Base-by-base conservation (phyloP, 495 filamentous ascomycete genomes). In the Penicillium crystallinum region DNA sequence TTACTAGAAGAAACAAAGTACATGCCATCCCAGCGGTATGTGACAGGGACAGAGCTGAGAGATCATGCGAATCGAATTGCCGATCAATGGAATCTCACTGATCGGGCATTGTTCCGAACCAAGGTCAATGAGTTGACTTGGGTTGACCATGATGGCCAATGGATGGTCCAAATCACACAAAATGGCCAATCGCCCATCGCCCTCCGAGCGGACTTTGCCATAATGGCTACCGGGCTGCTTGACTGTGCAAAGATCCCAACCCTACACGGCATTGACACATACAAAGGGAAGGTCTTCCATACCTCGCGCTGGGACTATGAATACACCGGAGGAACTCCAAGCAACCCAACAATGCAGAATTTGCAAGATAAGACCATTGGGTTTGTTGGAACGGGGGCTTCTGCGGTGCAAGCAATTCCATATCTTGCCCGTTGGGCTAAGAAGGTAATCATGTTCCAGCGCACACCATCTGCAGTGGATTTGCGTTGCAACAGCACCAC, bases 1-100 rank as follows among this genome's bases (percentile, higher is more conserved):
- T 57, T 81, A 11, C 63, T 85, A n/a, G 81, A 85, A 35, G 81
- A 84, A 58, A 84, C 73, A 3, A 79, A 75, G 0, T 83, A 79
- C 53, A 66, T 81, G 46, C 81, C 81, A 0, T 70, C 59, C 19
- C 64, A 70, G 14, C 52, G 58, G 39, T 72, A 74, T 38, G 49
- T 52, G 0, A 30, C 25, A 0, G 63, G 66, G 0, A 14, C 43
- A 2, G 69, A 72, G 46, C 45, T 72, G 17, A 44, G 8, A 17
- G 46, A 44, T 10, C 51, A 74, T 46, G 55, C 62, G 4, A 39
- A 68, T 14, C 52, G 31, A 1, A 55, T 73, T 29, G 65, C 56
- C 34, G 8, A 35, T 14, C 59, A 75, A 48, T 85, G 65, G 60
- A 58, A 66, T 0, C 52, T 87, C 12, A 41, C 60, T 1, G 68